Evolutionary conservation across 495 filamentous ascomycete genomes (phyloP).

Genomic region (Penicillium cinerascens): DNA sequence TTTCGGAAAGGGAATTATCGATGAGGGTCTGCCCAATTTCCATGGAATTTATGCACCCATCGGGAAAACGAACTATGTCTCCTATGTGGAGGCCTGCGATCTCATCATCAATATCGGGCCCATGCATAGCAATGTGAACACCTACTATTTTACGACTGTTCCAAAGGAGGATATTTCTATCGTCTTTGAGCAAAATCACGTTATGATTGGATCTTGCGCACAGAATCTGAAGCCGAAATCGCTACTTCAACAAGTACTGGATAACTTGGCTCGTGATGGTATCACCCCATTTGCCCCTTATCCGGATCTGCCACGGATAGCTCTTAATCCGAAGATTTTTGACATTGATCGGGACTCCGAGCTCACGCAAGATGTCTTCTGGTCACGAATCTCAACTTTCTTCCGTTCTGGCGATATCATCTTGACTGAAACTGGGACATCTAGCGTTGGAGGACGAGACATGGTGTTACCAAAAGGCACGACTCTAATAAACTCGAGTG

Average conservation of each 20-base stretch:
- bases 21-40: conserved; percentile 30
- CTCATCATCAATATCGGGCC: conserved; percentile 30
- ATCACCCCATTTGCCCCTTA: not conserved
- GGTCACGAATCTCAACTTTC: conserved; percentile 10
- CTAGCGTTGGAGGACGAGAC: conserved; percentile 21
- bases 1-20: conserved; percentile 30
- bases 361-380: conserved; percentile 24
- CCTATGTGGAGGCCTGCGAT: conserved; percentile 24
- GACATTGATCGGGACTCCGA: not conserved
- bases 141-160: conserved; percentile 15
- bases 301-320: not conserved
- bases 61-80: not conserved
- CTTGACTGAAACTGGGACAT: conserved; percentile 35
- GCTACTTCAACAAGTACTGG: not conserved
- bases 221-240: not conserved
- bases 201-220: conserved; percentile 5
- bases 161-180: conserved; percentile 15
- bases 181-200: conserved; percentile 1
- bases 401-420: conserved; percentile 30
- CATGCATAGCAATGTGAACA: conserved; percentile 27
- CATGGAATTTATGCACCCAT: conserved; percentile 23
- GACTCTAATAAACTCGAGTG: conserved; percentile 27
- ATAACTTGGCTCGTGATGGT: too few relatives aligned
- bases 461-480: conserved; percentile 21
- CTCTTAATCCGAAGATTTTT: not conserved